Base-by-base conservation (phyloP, 2,329 filamentous ascomycete genomes). In the Calonectria montana region DNA sequence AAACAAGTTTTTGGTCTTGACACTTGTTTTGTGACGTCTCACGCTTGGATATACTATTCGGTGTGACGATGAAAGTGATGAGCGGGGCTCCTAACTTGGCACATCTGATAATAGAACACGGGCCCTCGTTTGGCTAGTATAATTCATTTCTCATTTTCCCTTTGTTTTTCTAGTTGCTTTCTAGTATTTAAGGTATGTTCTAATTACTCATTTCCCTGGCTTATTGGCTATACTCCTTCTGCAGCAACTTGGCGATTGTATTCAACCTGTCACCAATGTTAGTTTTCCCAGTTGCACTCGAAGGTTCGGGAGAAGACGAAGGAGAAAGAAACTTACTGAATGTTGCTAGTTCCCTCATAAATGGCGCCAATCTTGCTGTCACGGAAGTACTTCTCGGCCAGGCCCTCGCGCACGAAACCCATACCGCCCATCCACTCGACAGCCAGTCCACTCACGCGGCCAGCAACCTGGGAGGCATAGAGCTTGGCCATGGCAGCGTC, bases 341-440 rank as follows among this genome's bases (percentile, higher is more conserved):
- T 93, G 82, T 93, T 93, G 85, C 93, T 95, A 67, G 94, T 96
- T 37, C 97, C 97, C 87, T 98, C 96, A 83, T 98, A 98, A 78
- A 98, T 98, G 75, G 95, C 95, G 12, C 97, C 97, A 81, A 99
- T 99, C 92, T 98, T 99, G 89, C 94, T 97, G 83, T 99, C 97
- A 57, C 97, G 90, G 89, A 93, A 99, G 87, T 93, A 98, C 91
- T 99, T 99, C 91, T 99, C 97, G 0, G 97, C 97, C 70, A 98
- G 91, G 0, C 97, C 97, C 84, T 99, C 97, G 53, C 97, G 89
- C 18, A 99, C 97, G 80, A 99, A 99, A 55, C 97, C 97, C 97
- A 99, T 98, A 73, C 97, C 97, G 59, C 97, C 97, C 96, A 98
- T 98, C 97, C 97, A 99, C 86, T 99, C 97, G 31, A 99, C 91